Evolutionary conservation across 164 flowering plant species (phyloP).

Genomic region (Amborella trichopoda): DNA sequence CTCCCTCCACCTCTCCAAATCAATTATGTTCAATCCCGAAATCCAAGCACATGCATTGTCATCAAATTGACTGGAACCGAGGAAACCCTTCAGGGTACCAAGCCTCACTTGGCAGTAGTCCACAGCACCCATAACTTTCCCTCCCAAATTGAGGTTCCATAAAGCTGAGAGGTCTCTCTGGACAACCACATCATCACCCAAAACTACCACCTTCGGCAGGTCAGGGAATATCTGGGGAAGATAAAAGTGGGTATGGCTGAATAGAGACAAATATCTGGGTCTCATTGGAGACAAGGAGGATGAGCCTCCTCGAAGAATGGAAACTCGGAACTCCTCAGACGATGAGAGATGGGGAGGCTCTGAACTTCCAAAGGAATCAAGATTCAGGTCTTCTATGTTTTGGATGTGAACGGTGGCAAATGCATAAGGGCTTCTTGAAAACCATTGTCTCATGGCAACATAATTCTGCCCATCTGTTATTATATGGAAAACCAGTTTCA

Average conservation of each 20-base stretch:
- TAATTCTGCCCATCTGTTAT: conserved; percentile 70
- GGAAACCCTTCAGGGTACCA: conserved; percentile 40
- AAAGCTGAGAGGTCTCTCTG: conserved; percentile 69
- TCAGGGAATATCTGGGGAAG: conserved; percentile 61
- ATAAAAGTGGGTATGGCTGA: conserved; percentile 62
- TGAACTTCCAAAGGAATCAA: conserved; percentile 15
- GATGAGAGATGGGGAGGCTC: conserved; percentile 16
- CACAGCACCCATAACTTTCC: conserved; percentile 76
- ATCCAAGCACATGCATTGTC: conserved; percentile 73
- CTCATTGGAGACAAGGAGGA: conserved; percentile 11
- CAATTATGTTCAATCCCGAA: conserved; percentile 84
- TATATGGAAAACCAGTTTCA: conserved; percentile 75
- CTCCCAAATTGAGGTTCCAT: conserved; percentile 74
- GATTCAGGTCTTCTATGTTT: conserved; percentile 55
- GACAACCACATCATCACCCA: conserved; percentile 86
- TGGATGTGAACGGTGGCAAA: conserved; percentile 59
- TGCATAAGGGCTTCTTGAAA: conserved; percentile 34
- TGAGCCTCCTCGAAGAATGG: conserved; percentile 25
- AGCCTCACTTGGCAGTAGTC: conserved; percentile 45
- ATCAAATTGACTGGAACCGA: conserved; percentile 22
- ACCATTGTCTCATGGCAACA: conserved; percentile 86
- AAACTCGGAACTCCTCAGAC: conserved; percentile 75
- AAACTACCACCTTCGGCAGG: conserved; percentile 58
- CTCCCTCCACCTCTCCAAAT: conserved; percentile 76
- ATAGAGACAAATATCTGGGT: conserved; percentile 61